Percentiles rank a stretch among this genome's conserved stretches.
phyloP scores from a whole-genome alignment of 2,329 filamentous ascomycete genomes.

The Orbilia quercus region DNA sequence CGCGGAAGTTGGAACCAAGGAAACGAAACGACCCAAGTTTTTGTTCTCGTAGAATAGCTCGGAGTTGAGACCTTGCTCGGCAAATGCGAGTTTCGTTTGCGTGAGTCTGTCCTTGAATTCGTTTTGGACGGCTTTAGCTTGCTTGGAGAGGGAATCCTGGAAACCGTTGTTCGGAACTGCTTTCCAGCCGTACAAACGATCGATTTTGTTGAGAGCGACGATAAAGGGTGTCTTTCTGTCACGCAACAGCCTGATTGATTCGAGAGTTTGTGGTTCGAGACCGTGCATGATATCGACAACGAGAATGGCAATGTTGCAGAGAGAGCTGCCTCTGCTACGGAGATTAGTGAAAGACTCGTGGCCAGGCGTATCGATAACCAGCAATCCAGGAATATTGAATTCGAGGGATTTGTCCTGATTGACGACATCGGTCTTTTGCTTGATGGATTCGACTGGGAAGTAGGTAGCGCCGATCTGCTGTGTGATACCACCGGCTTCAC shows the following conservation, averaged over 20 bases:
- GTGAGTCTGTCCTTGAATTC: conserved; percentile 92
- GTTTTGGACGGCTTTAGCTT: conserved; percentile 91
- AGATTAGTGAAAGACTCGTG: conserved; percentile 99
- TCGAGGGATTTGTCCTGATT: conserved; percentile 91
- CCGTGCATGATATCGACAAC: conserved; percentile 99
- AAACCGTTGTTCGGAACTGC: conserved; percentile 99
- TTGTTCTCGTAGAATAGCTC: conserved; percentile 98
- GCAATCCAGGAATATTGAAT: conserved; percentile 95
- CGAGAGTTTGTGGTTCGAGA: conserved; percentile 93
- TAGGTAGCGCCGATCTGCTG: conserved; percentile 99
- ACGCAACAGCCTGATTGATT: conserved; percentile 93
- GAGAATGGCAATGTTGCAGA: conserved; percentile 98
- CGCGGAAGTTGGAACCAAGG: conserved; percentile 95
- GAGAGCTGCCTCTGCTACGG: conserved; percentile 93
- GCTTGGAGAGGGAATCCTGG: conserved; percentile 86
- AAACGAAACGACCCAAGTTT: conserved; percentile 92
- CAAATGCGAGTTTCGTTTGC: conserved; percentile 90
- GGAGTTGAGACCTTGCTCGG: conserved; percentile 97
- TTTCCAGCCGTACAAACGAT: conserved; percentile 99
- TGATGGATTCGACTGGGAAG: conserved; percentile 93
- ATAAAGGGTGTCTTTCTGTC: conserved; percentile 98
- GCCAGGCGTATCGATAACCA: conserved; percentile 97
- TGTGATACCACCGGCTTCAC: conserved; percentile 98
- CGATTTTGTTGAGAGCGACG: conserved; percentile 98
- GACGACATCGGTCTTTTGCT: conserved; percentile 91